Conservation (phyloP, 768 basidiomycete species). For the Trametes cubensis region DNA sequence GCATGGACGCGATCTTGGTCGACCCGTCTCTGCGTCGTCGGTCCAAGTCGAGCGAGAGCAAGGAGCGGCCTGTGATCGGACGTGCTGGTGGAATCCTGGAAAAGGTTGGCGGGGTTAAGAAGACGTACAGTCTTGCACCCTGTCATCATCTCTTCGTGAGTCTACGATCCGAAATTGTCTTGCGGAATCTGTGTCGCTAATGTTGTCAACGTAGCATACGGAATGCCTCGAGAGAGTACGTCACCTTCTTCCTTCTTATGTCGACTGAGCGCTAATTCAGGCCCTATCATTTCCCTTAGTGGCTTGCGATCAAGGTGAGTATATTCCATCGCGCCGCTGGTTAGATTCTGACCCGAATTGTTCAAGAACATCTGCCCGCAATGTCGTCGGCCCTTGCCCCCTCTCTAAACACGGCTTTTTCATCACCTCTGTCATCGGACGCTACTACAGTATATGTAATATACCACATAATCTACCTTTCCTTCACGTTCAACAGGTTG, state of each 20-base stretch:
- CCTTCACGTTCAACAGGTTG: too few relatives aligned
- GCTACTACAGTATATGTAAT: too few relatives aligned
- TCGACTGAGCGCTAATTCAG: background rate
- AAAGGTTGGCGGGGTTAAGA: constrained; percentile 47
- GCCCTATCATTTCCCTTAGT: constrained; percentile 33
- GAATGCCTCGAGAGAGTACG: constrained; percentile 71
- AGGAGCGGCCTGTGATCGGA: constrained; percentile 36
- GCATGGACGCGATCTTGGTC: constrained; percentile 78
- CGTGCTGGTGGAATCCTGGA: constrained; percentile 36
- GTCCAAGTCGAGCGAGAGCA: constrained; percentile 41
- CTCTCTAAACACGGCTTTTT: constrained; percentile 50
- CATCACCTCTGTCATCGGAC: background rate
- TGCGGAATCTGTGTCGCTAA: background rate
- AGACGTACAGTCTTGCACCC: constrained; percentile 82
- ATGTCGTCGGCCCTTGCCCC: constrained; percentile 81
- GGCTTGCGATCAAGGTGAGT: constrained; percentile 55
- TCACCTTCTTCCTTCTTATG: background rate
- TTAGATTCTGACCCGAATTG: constrained; percentile 7
- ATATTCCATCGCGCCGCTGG: background rate
- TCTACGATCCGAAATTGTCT: constrained; percentile 13
- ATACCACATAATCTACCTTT: too few relatives aligned
- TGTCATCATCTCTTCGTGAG: constrained; percentile 88
- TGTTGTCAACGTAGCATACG: constrained; percentile 59
- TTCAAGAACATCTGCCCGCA: constrained; percentile 87
- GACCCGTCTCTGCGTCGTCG: constrained; percentile 19